Evolutionary conservation across 768 basidiomycete species (phyloP), one percentile per base, ranked within the genome.

Genomic region (Naganishia antarctica): DNA sequence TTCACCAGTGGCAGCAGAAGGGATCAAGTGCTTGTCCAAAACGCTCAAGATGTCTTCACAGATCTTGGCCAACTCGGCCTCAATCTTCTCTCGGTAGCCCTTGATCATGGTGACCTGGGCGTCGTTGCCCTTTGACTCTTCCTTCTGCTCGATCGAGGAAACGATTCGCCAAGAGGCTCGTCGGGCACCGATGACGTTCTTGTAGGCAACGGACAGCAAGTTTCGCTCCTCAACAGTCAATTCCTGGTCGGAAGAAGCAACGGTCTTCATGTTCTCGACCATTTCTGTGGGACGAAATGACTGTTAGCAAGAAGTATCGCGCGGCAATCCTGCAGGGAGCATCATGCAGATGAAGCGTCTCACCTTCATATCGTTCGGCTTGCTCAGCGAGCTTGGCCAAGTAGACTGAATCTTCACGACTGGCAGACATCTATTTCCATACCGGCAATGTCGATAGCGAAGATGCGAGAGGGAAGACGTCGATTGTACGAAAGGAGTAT

Each of bases 361-460:
- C 46, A 88, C 93, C 93, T 83, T 97, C 93, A 79, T 97, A 98
- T 57, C 94, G 93, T 85, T 98, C 93, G 74, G 94, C 94, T 83
- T 97, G 92, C 84, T 97, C 92, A 79, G 91, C 91, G 83, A 97
- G 91, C 90, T 98, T 98, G 83, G 94, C 93, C 81, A 96, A 92
- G 85, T 97, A 98, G 81, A 98, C 93, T 74, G 88, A 91, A 81
- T 93, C 90, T 86, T 93, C 91, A 77, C 91, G 90, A 78, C 85
- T 82, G 77, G 87, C 87, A 77, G 74, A 65, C 78, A 79, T 78
- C 74, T 76, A 65, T 25, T 25, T 40, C 40, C 21, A 18, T 4
- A 40, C 2, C 37, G 37, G 37, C 16, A 16, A 40, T 40, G 37
- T 40, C 37, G 16, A 8, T 40, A n/a, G n/a, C n/a, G 15, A 51